Evolutionary conservation across 768 basidiomycete genomes (phyloP).

Genomic region (Serendipita indica): DNA sequence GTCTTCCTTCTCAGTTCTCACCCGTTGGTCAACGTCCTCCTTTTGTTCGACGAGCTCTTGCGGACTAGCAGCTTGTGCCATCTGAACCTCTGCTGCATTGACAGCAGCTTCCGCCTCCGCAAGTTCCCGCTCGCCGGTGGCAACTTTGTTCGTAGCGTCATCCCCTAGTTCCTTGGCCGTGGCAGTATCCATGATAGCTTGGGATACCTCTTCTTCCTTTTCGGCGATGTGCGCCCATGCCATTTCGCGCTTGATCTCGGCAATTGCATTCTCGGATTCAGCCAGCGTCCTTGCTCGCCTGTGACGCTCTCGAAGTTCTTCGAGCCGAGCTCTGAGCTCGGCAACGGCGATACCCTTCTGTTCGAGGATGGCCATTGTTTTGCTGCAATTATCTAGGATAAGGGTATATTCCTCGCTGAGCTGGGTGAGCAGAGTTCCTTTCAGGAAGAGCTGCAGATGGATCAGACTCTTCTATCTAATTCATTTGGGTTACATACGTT

Average conservation of each 20-base stretch:
- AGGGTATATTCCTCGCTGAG: constrained; percentile 75
- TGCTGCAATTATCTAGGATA: constrained; percentile 55
- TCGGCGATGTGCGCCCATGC: constrained; percentile 75
- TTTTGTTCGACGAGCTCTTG: constrained; percentile 31
- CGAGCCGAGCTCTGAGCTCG: constrained; percentile 46
- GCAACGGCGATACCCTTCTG: constrained; percentile 68
- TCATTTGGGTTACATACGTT: constrained; percentile 37
- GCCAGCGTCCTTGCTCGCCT: constrained; percentile 62
- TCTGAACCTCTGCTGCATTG: constrained; percentile 26
- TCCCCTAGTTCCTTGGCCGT: constrained; percentile 26
- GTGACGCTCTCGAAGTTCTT: constrained; percentile 43
- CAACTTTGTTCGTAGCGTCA: constrained; percentile 29
- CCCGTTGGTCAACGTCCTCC: constrained; percentile 25
- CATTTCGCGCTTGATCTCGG: constrained; percentile 61
- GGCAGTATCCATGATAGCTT: constrained; percentile 27
- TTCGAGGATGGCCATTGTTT: constrained; percentile 46
- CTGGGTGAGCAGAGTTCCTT: constrained; percentile 81
- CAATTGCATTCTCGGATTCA: constrained; percentile 50
- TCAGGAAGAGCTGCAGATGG: constrained; percentile 69
- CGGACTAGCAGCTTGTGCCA: constrained; percentile 31
- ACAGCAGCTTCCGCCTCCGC: constrained; percentile 25
- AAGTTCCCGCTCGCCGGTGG: constrained; percentile 27
- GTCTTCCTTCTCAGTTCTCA: constrained; percentile 32
- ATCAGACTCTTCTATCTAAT: too few relatives aligned
- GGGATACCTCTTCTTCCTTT: constrained; percentile 33